Evolutionary conservation across 208 protist genomes (phyloP).

Genomic region (Trypanosoma lewisi): DNA sequence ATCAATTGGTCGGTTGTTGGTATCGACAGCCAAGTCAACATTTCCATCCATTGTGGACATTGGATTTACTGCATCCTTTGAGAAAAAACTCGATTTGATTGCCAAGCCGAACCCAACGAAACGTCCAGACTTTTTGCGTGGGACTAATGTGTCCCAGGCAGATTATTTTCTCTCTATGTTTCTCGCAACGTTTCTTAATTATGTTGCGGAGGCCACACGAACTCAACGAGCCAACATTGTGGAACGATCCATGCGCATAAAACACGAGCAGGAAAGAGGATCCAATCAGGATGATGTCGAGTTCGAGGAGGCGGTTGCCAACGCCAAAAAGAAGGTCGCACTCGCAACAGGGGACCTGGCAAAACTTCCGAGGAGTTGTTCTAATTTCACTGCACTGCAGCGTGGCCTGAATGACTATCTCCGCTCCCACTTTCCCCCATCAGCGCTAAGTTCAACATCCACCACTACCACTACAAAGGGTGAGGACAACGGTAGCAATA

Average conservation of each 20-base stretch:
- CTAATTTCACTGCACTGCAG: conserved; percentile 85
- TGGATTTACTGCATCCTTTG: conserved; percentile 84
- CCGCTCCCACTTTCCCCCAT: conserved; percentile 67
- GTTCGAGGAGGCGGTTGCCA: conserved; percentile 38
- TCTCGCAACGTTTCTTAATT: conserved; percentile 79
- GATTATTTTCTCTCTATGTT: conserved; percentile 88
- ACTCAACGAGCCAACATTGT: conserved; percentile 63
- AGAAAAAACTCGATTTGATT: conserved; percentile 86
- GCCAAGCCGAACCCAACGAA: conserved; percentile 57
- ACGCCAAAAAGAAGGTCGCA: conserved; percentile 40
- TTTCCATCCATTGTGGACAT: conserved; percentile 91
- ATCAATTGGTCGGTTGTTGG: conserved; percentile 67
- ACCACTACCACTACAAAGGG: background rate
- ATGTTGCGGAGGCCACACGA: conserved; percentile 81
- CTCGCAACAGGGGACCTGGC: conserved; percentile 63
- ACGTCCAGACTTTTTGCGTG: conserved; percentile 7
- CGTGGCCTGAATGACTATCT: conserved; percentile 81
- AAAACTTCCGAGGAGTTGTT: conserved; percentile 42
- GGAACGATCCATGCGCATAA: conserved; percentile 59
- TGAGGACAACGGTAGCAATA: background rate
- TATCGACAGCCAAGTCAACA: conserved; percentile 61
- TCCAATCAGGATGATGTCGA: conserved; percentile 22
- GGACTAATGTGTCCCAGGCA: conserved; percentile 41
- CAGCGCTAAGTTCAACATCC: conserved; percentile 10
- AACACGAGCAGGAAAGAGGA: conserved; percentile 37